Evolutionary conservation across 116 monocot species (phyloP).

Genomic region (Dioscorea cayenensis): DNA sequence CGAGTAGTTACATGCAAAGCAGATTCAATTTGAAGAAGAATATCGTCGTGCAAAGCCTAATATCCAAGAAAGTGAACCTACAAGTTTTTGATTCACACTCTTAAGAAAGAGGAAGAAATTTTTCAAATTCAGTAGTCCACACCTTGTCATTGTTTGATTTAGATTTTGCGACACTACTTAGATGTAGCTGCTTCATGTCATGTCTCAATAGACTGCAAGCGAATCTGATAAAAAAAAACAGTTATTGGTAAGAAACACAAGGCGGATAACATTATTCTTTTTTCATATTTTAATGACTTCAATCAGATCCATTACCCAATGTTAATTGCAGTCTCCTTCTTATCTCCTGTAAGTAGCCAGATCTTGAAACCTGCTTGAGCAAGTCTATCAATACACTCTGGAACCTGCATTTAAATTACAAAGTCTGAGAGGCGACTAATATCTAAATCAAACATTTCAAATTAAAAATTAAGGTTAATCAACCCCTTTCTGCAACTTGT

Average conservation of each 20-base stretch:
- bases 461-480: not conserved
- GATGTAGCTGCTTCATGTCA: slow-evolving; percentile 22
- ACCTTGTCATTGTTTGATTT: not conserved
- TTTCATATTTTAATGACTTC: not conserved
- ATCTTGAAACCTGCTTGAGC: slow-evolving; percentile 27
- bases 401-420: slow-evolving; percentile 11
- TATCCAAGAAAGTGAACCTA: not conserved
- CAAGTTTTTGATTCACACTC: not conserved
- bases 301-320: slow-evolving; percentile 14
- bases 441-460: not conserved
- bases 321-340: slow-evolving; percentile 31
- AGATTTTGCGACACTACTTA: not conserved
- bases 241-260: not conserved
- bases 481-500: slow-evolving; percentile 26
- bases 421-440: not conserved
- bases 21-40: slow-evolving; percentile 13
- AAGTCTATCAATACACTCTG: slow-evolving; percentile 26
- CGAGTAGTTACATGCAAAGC: slow-evolving; percentile 2
- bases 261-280: not conserved
- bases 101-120: not conserved
- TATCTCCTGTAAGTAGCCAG: slow-evolving; percentile 29
- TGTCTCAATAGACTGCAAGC: slow-evolving; percentile 22
- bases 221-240: slow-evolving; percentile 7
- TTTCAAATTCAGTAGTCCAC: not conserved
- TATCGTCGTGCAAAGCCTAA: slow-evolving; percentile 13